Evolutionary conservation across 495 filamentous ascomycete genomes (phyloP), one percentile per base, ranked within the genome.

Genomic region (Lasiosphaeriaceae sp.): DNA sequence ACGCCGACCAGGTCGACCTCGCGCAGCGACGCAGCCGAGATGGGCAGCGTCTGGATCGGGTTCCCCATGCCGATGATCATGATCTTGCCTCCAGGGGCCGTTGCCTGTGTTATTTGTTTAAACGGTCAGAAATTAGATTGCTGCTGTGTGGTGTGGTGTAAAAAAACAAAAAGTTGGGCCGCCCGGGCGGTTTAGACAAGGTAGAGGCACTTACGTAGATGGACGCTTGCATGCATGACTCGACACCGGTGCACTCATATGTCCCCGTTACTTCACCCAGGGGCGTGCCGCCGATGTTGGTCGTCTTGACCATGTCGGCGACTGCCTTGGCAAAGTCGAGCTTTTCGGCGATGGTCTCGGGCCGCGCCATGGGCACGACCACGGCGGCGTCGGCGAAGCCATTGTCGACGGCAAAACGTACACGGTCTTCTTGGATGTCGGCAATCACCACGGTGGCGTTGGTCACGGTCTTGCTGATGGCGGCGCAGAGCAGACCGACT

Each of bases 11-110:
- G 80, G 74, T 97, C 93, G 11, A 97, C 86, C 73, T 97, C 93
- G n/a, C 90, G 83, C 23, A 95, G 76, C 5, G 90, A 87, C 0
- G 93, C 93, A 0, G 89, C 88, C 7, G 87, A 90, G 52, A 96
- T 83, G 3, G 92, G 92, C 3, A 96, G 75, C 0, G 89, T 95
- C 71, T 95, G 89, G 46, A 95, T 79, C 1, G 93, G 92, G 45
- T 80, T 88, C 20, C 93, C 93, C 91, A 97, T 96, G n/a, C 93
- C 93, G 52, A 97, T 88, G 54, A 96, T 80, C 73, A 96, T 83
- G 37, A 96, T 75, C 48, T 84, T 83, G 16, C 92, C 90, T 11
- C 93, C 93, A 0, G 93, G 82, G 24, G 80, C 77, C 3, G 90
- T 86, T 8, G 88, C 71, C 80, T 83, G 26, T 23, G 39, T 43